Evolutionary conservation across 331 rosid species (phyloP), one percentile per base, ranked within the genome.

Genomic region (Rhamnella rubrinervis): DNA sequence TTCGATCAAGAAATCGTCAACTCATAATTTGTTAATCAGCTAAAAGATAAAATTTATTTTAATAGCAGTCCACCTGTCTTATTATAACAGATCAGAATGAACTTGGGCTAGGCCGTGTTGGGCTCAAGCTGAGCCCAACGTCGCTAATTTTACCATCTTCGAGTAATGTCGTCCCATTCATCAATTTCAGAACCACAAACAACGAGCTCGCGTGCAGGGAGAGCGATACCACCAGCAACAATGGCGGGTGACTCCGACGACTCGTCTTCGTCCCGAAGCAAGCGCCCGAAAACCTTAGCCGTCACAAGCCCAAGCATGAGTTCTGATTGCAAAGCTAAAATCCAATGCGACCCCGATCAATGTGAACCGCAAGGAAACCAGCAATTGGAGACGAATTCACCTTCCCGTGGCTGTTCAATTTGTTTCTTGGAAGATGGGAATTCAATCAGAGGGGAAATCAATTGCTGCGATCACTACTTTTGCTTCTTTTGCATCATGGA

Each of bases 401-500:
- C 74, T 37, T 44, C 71, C 20, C 57, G 51, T n/a, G 67, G 60
- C 66, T 92, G 98, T 62, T 83, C 89, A 18, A 81, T 92, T 82
- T 92, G 98, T 78, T 85, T 71, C 52, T 58, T 66, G 11, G 90
- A 77, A 20, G 82, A 77, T 21, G 92, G 78, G 20, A 66, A 58
- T 59, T 61, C 81, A 7, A 61, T 83, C 39, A 77, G 88, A 10
- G 96, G 96, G 3, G 67, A 86, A 80, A 87, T 92, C 61, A 86
- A 92, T 71, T 84, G 83, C 82, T 92, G 98, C 75, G 85, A 65
- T 65, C 96, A 92, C 60, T 75, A 81, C 72, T 92, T 84, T 23
- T 92, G 98, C 86, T 92, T 86, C 70, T 73, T 83, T 2, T 92
- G 98, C 81, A 87, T 92, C 68, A 83, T 86, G 87, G 95, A 87